A percentile compares a stretch with the other conserved stretches of the same genome.
Evolutionary conservation across 768 basidiomycete genomes (phyloP).

Genomic region (Tylopilus felleus): DNA sequence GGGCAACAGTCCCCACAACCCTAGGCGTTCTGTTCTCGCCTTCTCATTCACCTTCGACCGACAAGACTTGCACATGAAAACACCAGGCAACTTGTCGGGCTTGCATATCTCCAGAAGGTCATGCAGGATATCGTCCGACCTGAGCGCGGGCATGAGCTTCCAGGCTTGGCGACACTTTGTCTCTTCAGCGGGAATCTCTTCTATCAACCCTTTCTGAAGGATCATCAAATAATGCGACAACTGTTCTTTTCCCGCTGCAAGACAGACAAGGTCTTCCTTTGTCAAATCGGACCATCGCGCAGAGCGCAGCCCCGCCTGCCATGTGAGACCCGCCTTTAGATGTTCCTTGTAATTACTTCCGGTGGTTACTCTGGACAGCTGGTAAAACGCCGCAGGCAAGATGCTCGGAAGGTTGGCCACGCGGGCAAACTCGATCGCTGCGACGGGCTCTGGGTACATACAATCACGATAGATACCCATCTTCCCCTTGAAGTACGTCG

Average conservation of each 20-base stretch:
- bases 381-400: not conserved
- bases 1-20: not conserved
- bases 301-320: not conserved
- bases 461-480: not conserved
- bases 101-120: not conserved
- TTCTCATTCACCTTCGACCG: not conserved
- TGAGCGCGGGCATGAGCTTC: not conserved
- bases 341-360: not conserved
- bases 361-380: not conserved
- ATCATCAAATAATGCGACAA: not conserved
- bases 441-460: not conserved
- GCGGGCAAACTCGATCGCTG: not conserved
- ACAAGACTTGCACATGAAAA: not conserved
- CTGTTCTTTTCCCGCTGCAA: not conserved
- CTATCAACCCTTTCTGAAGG: not conserved
- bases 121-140: not conserved
- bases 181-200: not conserved
- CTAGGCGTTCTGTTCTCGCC: not conserved
- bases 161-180: not conserved
- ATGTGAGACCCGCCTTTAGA: not conserved
- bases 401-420: not conserved
- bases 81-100: not conserved
- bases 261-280: not conserved
- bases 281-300: not conserved
- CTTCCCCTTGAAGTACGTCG: not conserved